Conservation (phyloP, 2,329 filamentous ascomycete genomes). For the Penicillium decumbens region DNA sequence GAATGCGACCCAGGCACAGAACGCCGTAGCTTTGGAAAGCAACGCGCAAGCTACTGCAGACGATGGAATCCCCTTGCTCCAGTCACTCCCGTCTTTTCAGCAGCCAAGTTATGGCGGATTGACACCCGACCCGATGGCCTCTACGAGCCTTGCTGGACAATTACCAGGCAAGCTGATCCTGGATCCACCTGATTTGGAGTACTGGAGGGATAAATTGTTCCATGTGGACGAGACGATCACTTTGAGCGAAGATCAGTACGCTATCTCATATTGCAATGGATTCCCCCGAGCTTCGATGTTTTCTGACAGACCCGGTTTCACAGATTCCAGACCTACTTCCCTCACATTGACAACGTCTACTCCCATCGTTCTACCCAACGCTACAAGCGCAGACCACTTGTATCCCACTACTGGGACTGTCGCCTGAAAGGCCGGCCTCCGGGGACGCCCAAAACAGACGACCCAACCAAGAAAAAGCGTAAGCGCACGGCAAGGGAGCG, state of each 20-base stretch:
- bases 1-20: constrained; percentile 10
- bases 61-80: constrained; percentile 21
- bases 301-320: background rate
- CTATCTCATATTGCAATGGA: constrained; percentile 5
- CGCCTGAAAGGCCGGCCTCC: constrained; percentile 73
- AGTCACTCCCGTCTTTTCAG: constrained; percentile 17
- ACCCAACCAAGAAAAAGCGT: constrained; percentile 76
- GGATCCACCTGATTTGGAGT: constrained; percentile 62
- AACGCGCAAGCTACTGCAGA: constrained; percentile 10
- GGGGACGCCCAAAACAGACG: constrained; percentile 72
- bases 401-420: constrained; percentile 82
- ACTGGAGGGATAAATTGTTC: constrained; percentile 69
- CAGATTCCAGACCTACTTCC: constrained; percentile 75
- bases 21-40: constrained; percentile 9
- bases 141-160: constrained; percentile 25
- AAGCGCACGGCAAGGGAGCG: constrained; percentile 70
- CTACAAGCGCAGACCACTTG: constrained; percentile 76
- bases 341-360: constrained; percentile 79
- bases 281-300: background rate
- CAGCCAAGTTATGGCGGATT: constrained; percentile 16
- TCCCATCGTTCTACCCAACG: constrained; percentile 76
- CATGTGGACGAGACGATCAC: constrained; percentile 69
- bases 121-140: constrained; percentile 8
- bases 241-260: constrained; percentile 68
- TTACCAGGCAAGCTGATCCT: constrained; percentile 51